These are phyloP conservation scores for Xeromyces bisporus DNA, from an alignment of 495 filamentous ascomycete species.

Conservation along the genomic window DNA sequence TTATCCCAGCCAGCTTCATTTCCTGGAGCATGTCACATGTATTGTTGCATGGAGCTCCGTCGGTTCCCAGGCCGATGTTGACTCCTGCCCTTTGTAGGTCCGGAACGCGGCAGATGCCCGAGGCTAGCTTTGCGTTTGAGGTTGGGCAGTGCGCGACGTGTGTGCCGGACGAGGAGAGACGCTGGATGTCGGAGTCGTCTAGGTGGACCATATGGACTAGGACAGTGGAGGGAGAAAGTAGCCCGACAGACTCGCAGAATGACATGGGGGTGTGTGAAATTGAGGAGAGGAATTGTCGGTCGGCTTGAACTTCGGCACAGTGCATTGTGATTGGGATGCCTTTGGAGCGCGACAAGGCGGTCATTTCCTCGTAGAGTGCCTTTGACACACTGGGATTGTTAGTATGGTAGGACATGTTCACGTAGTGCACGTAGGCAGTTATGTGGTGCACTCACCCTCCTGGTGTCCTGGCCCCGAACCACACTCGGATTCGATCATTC, in stretches of 20 bases:
- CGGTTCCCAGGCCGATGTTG: conserved; percentile 30
- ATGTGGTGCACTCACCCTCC: conserved; percentile 20
- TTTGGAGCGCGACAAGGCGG: conserved; percentile 21
- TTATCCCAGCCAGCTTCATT: conserved; percentile 33
- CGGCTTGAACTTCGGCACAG: conserved; percentile 21
- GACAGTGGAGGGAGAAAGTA: conserved; percentile 22
- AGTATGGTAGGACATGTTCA: too few species aligned
- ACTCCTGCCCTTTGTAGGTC: conserved; percentile 17
- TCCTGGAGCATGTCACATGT: conserved; percentile 33
- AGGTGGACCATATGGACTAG: conserved; percentile 33
- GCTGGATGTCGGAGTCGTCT: conserved; percentile 25
- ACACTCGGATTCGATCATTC: conserved; percentile 30
- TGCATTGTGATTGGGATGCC: conserved; percentile 28
- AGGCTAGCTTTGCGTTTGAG: conserved; percentile 34
- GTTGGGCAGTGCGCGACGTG: conserved; percentile 34
- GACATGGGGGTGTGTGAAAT: conserved; percentile 28
- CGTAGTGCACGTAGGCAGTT: too few species aligned
- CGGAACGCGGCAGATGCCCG: conserved; percentile 30
- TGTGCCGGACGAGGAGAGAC: conserved; percentile 21
- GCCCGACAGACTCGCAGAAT: conserved; percentile 22
- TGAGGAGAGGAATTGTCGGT: conserved; percentile 25
- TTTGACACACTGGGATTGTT: conserved; percentile 21
- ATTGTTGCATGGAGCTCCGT: conserved; percentile 37
- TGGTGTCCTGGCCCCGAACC: conserved; percentile 34
- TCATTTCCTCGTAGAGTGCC: conserved; percentile 29